phyloP scores from a whole-genome alignment of 768 basidiomycete species.

The Lactarius pseudohatsudake region DNA sequence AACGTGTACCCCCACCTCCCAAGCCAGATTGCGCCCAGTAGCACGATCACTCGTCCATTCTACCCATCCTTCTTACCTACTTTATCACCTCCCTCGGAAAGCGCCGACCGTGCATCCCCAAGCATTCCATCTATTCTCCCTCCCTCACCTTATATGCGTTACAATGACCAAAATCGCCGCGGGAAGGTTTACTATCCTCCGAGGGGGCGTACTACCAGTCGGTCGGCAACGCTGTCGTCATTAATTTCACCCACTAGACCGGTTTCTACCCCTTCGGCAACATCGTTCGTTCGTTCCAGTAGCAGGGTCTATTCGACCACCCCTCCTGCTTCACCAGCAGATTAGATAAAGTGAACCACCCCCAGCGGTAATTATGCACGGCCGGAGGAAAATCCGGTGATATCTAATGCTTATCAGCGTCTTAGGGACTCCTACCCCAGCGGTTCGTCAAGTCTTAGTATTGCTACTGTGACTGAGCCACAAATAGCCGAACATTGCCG shows the following conservation, averaged over 20 bases:
- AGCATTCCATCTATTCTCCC: not conserved
- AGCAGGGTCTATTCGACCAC: no score
- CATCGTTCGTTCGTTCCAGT: not conserved
- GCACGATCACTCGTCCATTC: not conserved
- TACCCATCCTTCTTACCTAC: not conserved
- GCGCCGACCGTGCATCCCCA: not conserved
- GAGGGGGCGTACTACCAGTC: not conserved
- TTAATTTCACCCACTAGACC: not conserved
- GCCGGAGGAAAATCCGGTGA: no score
- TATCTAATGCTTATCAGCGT: no score
- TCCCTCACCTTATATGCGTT: not conserved
- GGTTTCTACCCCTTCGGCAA: not conserved
- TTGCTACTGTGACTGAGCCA: no score
- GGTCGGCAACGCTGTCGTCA: not conserved
- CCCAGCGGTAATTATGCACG: no score
- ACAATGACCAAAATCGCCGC: not conserved
- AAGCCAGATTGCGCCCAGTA: not conserved
- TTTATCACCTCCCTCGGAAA: not conserved
- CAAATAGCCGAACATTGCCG: no score
- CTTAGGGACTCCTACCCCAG: no score
- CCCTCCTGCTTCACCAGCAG: no score
- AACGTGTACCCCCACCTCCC: not conserved
- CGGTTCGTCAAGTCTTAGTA: no score
- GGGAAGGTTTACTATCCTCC: not conserved
- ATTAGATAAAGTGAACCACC: no score